These are phyloP conservation scores for Cyclostephanos tholiformis DNA, from an alignment of 108 stramenopile genomes.

Conservation along the genomic window DNA sequence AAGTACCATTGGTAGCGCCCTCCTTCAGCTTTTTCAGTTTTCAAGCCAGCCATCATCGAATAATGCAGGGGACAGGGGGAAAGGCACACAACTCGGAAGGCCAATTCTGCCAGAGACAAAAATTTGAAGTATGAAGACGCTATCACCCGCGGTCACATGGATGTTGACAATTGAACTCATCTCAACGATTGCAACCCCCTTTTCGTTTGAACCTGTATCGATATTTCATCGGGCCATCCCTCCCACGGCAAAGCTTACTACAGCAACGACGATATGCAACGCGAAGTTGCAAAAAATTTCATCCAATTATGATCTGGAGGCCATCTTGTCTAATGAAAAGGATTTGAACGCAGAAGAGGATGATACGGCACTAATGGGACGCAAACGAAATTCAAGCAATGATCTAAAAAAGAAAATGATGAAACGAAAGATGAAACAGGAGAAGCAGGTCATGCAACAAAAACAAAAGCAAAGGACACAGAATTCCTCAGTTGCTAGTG, in stretches of 20 bases:
- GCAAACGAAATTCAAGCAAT: conserved; percentile 16
- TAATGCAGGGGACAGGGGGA: no score
- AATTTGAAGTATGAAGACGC: background rate
- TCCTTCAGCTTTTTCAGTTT: no score
- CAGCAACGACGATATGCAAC: conserved; percentile 23
- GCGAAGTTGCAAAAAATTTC: conserved; percentile 47
- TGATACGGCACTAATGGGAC: background rate
- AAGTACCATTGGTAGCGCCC: no score
- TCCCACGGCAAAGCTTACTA: background rate
- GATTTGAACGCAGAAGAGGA: conserved; percentile 19
- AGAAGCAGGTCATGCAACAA: conserved; percentile 36
- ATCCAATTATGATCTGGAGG: conserved; percentile 44
- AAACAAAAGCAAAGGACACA: conserved; percentile 9
- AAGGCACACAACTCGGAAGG: background rate
- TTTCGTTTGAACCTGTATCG: background rate
- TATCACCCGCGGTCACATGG: conserved; percentile 1
- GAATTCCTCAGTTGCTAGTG: conserved; percentile 2
- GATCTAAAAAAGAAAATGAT: conserved; percentile 41
- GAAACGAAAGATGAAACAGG: conserved; percentile 18
- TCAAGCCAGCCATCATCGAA: no score
- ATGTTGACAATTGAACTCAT: conserved; percentile 1
- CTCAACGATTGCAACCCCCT: background rate
- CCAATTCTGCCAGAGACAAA: background rate
- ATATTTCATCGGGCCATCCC: background rate
- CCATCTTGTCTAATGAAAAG: conserved; percentile 39